Base-by-base conservation (phyloP, 2,329 filamentous ascomycete species). In the Pestalotiopsis sp. region DNA sequence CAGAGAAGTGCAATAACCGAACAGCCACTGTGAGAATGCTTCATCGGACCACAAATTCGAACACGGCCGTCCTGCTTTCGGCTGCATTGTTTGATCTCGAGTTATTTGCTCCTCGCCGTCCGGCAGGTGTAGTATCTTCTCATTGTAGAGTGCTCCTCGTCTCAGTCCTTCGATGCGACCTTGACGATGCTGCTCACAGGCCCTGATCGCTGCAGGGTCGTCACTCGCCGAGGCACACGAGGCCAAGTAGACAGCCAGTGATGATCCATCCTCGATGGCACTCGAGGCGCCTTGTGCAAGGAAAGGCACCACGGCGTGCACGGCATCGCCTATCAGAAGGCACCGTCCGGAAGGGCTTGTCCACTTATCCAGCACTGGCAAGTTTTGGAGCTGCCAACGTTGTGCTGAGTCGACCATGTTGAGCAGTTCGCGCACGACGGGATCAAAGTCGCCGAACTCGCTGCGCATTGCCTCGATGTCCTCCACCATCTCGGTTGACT, bases 401-500 rank as follows among this genome's bases (percentile, higher is more conserved):
- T 62, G 27, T 11, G 59, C 59, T 36, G 59, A 62, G 3, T 39
- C n/a, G 31, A 62, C 59, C 59, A 62, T 62, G 27, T n/a, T 39
- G 13, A 62, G 59, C 31, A 62, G n/a, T 39, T 62, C 12, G 4
- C 31, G 11, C 17, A 62, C 59, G 11, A 62, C 59, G 9, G 59
- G 59, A 39, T 62, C 36, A 62, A 38, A 62, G 31, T 62, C 59
- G 27, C 20, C 14, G 20, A 62, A 62, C 5, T 62, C 59, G 4
- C 59, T 27, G 11, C 59, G 59, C 59, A 62, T 62, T 20, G 27
- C 59, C 1, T 62, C 59, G 36, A 62, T 27, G 31, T 62, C 59
- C 5, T 62, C 59, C n/a, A 62, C 59, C 31, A 62, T 62, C 31
- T 62, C 59, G 36, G 25, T 36, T n/a, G 59, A 62, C 31, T 36